A percentile compares a stretch with the other conserved stretches of the same genome.
Conservation (phyloP, 1,139 yeast species). For the Suhomyces ambrosiae region DNA sequence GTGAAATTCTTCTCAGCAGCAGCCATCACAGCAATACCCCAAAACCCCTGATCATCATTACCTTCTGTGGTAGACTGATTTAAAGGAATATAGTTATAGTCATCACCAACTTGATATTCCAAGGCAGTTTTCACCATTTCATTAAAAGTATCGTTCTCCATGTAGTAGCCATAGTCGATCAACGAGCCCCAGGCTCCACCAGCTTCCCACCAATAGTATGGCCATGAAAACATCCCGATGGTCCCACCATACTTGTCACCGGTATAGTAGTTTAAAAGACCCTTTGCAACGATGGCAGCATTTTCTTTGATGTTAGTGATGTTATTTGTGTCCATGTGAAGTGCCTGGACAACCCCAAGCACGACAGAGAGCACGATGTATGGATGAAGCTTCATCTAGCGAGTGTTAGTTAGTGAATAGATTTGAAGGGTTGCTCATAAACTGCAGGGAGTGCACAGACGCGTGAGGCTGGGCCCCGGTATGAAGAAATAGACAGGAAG, state of each 20-base stretch:
- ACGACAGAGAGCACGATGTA: constrained; percentile 7
- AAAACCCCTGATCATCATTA: constrained; percentile 90
- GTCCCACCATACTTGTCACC: constrained; percentile 69
- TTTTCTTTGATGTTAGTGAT: constrained; percentile 45
- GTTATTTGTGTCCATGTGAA: constrained; percentile 42
- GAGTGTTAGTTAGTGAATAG: constrained; percentile 6
- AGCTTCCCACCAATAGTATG: constrained; percentile 95
- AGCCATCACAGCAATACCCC: constrained; percentile 83
- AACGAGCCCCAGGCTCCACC: constrained; percentile 86
- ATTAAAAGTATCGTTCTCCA: constrained; percentile 63
- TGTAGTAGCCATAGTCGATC: constrained; percentile 65
- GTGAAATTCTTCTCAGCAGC: constrained; percentile 83
- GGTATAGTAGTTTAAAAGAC: constrained; percentile 71
- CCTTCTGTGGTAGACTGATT: constrained; percentile 81
- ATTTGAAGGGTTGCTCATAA: constrained; percentile 4
- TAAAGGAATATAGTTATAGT: constrained; percentile 70
- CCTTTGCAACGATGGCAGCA: constrained; percentile 59
- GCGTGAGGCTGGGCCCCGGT: constrained; percentile 3
- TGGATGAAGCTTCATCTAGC: constrained; percentile 9
- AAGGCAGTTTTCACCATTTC: constrained; percentile 59
- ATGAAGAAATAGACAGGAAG: too few relatives aligned
- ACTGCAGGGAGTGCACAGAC: constrained; percentile 6
- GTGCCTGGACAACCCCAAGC: constrained; percentile 18
- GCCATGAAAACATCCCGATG: constrained; percentile 72
- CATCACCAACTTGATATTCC: constrained; percentile 64